Percentiles rank a stretch among this genome's conserved stretches.
Evolutionary conservation across 495 filamentous ascomycete genomes (phyloP).

Genomic region (Aspergillus steynii): DNA sequence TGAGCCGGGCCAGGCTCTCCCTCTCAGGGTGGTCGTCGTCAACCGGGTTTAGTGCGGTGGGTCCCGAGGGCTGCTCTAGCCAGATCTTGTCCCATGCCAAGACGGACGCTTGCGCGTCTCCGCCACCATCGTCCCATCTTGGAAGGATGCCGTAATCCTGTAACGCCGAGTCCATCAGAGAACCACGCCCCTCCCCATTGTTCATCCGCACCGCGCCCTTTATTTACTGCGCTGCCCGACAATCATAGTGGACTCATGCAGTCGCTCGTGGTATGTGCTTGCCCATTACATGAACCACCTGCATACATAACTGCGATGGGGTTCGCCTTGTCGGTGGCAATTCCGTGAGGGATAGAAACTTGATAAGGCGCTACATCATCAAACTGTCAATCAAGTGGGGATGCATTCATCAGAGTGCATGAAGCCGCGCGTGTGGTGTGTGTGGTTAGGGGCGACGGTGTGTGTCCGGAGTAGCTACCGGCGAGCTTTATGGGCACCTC

Average conservation of each 20-base stretch:
- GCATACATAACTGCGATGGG: not conserved
- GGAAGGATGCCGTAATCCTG: slow-evolving; percentile 25
- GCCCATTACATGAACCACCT: not conserved
- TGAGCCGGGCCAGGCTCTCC: slow-evolving; percentile 16
- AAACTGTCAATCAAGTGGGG: slow-evolving; percentile 14
- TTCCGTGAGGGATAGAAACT: not conserved
- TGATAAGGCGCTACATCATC: not conserved
- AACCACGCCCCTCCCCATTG: not conserved
- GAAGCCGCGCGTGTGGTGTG: slow-evolving; percentile 8
- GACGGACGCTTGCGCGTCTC: slow-evolving; percentile 52
- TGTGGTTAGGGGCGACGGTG: not conserved
- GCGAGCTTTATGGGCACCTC: not conserved
- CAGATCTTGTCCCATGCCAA: slow-evolving; percentile 44
- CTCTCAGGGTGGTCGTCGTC: slow-evolving; percentile 10
- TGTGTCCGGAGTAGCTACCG: not conserved
- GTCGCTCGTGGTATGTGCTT: slow-evolving; percentile 2
- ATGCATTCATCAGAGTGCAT: slow-evolving; percentile 14
- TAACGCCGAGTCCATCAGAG: slow-evolving; percentile 20
- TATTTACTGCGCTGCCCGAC: not conserved
- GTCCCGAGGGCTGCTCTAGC: slow-evolving; percentile 28
- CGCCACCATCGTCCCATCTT: slow-evolving; percentile 27
- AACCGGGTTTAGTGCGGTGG: slow-evolving; percentile 28
- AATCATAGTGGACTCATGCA: not conserved
- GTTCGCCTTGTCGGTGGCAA: slow-evolving; percentile 2
- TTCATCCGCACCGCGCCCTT: not conserved